Conservation (phyloP, 2,329 filamentous ascomycete species). For the Mycosphaerelloides madeirae region DNA sequence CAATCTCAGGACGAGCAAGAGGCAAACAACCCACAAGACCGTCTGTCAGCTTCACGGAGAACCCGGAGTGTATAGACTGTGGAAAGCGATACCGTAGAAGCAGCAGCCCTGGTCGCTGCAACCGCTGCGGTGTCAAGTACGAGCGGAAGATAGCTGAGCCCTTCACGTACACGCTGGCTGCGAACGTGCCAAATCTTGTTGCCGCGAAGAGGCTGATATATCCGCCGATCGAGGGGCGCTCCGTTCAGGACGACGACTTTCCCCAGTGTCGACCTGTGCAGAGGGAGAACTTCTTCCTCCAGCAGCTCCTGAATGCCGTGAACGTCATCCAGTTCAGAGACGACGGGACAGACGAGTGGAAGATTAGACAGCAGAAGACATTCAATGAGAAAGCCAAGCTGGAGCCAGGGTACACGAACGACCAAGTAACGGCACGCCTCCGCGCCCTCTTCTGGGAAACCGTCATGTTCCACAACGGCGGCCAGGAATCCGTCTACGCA, state of each 20-base stretch:
- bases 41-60: no score
- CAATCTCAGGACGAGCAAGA: no score
- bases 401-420: conserved; percentile 8
- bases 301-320: conserved; percentile 13
- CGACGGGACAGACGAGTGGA: conserved; percentile 7
- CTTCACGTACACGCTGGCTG: conserved; percentile 9
- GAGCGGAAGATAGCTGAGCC: background rate
- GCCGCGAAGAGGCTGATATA: conserved; percentile 10
- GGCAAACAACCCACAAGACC: no score
- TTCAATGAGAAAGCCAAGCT: conserved; percentile 17
- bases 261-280: background rate
- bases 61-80: no score
- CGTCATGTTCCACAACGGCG: conserved; percentile 14
- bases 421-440: conserved; percentile 15
- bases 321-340: conserved; percentile 10
- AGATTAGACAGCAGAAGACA: conserved; percentile 13
- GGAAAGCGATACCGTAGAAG: no score
- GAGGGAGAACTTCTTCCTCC: conserved; percentile 11
- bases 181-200: conserved; percentile 6
- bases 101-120: background rate
- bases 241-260: conserved; percentile 1
- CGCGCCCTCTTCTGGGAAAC: conserved; percentile 16
- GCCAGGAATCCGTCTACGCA: conserved; percentile 4
- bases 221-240: conserved; percentile 8
- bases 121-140: background rate